Evolutionary conservation across 768 basidiomycete species (phyloP).

Genomic region (Mycena albidolilacea): DNA sequence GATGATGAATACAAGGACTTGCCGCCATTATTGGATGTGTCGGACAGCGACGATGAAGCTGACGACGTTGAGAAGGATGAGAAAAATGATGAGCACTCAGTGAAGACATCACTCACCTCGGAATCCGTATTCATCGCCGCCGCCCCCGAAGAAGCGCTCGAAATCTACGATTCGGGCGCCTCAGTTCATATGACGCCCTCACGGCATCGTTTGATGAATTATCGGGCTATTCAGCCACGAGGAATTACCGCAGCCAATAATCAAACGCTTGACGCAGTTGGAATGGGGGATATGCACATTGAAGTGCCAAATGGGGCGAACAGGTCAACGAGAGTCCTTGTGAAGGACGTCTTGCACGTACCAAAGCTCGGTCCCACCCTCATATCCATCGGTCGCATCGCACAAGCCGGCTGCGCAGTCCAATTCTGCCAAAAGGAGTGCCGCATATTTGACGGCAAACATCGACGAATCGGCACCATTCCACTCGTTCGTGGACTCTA

Average conservation of each 20-base stretch:
- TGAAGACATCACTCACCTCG: constrained; percentile 7
- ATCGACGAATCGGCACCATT: no score
- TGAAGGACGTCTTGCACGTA: no score
- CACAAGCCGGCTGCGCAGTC: no score
- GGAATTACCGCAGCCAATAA: constrained; percentile 51
- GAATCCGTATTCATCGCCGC: constrained; percentile 1
- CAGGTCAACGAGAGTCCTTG: no score
- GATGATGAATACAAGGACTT: constrained; percentile 11
- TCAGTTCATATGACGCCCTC: constrained; percentile 53
- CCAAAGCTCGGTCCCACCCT: no score
- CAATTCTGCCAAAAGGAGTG: no score
- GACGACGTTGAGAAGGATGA: background rate
- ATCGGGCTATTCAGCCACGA: constrained; percentile 42
- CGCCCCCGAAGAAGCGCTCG: constrained; percentile 31
- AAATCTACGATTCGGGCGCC: constrained; percentile 56
- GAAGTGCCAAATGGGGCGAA: constrained; percentile 3
- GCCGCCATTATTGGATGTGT: background rate
- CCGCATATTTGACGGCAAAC: no score
- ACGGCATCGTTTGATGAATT: constrained; percentile 48
- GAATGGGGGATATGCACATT: constrained; percentile 4
- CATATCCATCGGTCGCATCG: no score
- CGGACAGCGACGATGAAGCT: constrained; percentile 21
- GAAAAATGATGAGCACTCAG: constrained; percentile 1
- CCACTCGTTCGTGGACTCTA: no score
- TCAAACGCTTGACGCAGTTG: background rate